These are phyloP conservation scores for Syzygium aqueum DNA, from an alignment of 345 rosid genomes.

Conservation along the genomic window DNA sequence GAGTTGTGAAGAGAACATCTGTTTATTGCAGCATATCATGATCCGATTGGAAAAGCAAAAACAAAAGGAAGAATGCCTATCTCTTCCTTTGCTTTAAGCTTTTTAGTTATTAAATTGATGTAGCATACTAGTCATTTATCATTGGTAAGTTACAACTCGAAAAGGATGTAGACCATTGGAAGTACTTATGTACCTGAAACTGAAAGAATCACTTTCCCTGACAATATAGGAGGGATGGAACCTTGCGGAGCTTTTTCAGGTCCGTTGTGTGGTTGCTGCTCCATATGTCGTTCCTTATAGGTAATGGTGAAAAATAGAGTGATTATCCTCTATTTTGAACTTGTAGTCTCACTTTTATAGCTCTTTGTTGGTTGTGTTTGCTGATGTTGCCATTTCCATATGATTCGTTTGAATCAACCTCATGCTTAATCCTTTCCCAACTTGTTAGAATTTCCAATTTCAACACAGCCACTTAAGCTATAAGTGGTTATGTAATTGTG, in stretches of 20 bases:
- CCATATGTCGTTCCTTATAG: conserved; percentile 95
- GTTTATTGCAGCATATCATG: not conserved
- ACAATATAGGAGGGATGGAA: conserved; percentile 84
- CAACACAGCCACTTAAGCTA: not conserved
- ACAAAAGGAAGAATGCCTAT: not conserved
- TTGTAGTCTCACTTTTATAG: not conserved
- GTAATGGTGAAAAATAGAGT: conserved; percentile 16
- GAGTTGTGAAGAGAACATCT: not conserved
- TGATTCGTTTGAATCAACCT: not conserved
- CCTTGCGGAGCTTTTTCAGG: conserved; percentile 72
- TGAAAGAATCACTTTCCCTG: conserved; percentile 2
- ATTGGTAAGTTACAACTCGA: not conserved
- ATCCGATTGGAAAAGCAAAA: not conserved
- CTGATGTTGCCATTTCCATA: not conserved
- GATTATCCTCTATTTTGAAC: not conserved
- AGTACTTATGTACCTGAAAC: not conserved
- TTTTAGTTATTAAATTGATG: not conserved
- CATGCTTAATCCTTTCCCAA: not conserved
- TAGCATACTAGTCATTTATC: not conserved
- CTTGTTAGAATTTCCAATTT: not conserved
- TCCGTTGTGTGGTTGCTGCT: conserved; percentile 70
- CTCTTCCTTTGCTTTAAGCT: not conserved
- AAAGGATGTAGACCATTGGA: not conserved
- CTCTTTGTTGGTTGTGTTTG: not conserved
- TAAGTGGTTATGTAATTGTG: not conserved